Conservation (phyloP, 768 basidiomycete genomes). For the Daedaleopsis sinensis region DNA sequence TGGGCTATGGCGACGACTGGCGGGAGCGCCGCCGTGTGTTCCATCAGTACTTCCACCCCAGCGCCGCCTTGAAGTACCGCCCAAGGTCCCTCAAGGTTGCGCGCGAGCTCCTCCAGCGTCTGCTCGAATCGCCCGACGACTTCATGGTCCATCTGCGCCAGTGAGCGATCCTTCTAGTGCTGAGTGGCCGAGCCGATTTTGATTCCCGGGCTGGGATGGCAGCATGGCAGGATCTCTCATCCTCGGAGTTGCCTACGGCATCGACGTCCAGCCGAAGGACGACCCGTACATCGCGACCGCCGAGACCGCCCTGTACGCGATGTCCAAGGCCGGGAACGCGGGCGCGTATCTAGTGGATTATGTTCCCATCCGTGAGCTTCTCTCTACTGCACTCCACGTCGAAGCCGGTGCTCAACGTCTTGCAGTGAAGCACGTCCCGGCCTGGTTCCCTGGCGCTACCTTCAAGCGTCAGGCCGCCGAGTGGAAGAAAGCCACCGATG, state of each 20-base stretch:
- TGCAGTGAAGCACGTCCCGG: conserved; percentile 25
- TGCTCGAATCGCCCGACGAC: conserved; percentile 41
- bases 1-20: conserved; percentile 47
- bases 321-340: conserved; percentile 40
- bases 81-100: conserved; percentile 35
- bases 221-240: conserved; percentile 46
- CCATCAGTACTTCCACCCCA: conserved; percentile 42
- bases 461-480: conserved; percentile 28
- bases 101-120: conserved; percentile 34
- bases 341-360: conserved; percentile 50
- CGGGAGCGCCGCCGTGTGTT: conserved; percentile 45
- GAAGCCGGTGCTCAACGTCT: background rate
- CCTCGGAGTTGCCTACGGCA: conserved; percentile 50
- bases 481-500: conserved; percentile 21
- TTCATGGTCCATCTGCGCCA: conserved; percentile 40
- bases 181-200: conserved; percentile 1
- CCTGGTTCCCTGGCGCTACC: conserved; percentile 32
- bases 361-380: conserved; percentile 32
- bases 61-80: conserved; percentile 36
- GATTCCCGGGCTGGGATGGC: conserved; percentile 3
- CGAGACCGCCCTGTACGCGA: conserved; percentile 39
- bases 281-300: conserved; percentile 50
- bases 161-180: conserved; percentile 31
- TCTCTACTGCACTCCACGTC: background rate
- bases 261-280: conserved; percentile 39